Evolutionary conservation across 495 filamentous ascomycete genomes (phyloP).

Genomic region (Choiromyces venosus): DNA sequence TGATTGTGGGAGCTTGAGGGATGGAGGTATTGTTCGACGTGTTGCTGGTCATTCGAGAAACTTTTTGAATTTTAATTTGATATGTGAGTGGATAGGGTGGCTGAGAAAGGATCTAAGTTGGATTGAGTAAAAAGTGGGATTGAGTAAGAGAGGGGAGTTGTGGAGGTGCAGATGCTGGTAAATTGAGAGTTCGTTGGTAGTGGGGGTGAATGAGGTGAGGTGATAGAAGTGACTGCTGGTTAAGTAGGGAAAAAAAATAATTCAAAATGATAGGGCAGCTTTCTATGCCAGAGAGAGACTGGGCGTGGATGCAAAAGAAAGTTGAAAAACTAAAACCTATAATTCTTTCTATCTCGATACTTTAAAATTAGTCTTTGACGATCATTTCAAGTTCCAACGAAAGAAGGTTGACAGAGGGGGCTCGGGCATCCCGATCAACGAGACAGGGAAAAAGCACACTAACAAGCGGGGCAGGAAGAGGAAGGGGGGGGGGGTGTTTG

Average conservation of each 20-base stretch:
- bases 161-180: background rate
- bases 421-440: background rate
- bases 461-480: background rate
- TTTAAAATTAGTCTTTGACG: background rate
- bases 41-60: constrained; percentile 44
- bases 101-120: background rate
- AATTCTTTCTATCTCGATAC: background rate
- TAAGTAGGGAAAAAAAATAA: constrained; percentile 27
- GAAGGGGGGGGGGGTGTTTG: background rate
- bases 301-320: background rate
- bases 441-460: background rate
- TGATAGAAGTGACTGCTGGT: constrained; percentile 7
- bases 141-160: background rate
- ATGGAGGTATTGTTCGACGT: constrained; percentile 37
- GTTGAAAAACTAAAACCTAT: background rate
- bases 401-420: background rate
- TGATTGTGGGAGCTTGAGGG: constrained; percentile 37
- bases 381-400: background rate
- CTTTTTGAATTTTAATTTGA: constrained; percentile 35
- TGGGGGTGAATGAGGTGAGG: constrained; percentile 4
- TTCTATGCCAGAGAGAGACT: background rate
- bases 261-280: background rate
- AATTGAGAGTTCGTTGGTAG: background rate
- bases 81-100: constrained; percentile 16
- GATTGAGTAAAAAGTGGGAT: background rate